A percentile compares a stretch with the other conserved stretches of the same genome.
These are phyloP conservation scores for Aspergillus sclerotioniger DNA, from an alignment of 495 filamentous ascomycete species.

Conservation along the genomic window DNA sequence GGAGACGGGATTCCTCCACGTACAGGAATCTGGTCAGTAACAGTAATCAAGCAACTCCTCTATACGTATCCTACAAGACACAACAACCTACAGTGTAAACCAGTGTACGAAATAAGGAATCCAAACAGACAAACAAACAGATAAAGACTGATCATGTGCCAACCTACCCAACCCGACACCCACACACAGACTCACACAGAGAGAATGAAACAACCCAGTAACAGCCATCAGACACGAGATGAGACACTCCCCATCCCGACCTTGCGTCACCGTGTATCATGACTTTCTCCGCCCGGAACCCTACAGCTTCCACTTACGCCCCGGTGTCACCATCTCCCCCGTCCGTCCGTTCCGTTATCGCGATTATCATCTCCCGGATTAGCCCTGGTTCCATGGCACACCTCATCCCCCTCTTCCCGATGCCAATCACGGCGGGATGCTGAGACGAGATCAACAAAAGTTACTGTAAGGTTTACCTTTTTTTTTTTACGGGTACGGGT, in stretches of 20 bases:
- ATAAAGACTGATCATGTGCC: no score
- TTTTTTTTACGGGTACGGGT: no score
- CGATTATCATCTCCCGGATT: background rate
- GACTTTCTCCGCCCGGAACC: constrained; percentile 11
- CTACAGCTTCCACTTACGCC: background rate
- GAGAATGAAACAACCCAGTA: background rate
- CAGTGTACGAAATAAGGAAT: no score
- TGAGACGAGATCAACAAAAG: background rate
- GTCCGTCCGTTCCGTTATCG: background rate
- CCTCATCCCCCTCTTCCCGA: no score
- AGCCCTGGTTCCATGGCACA: background rate
- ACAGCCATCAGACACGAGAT: no score
- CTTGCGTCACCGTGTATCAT: constrained; percentile 15
- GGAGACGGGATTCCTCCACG: background rate
- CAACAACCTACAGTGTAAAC: no score
- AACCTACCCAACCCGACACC: no score
- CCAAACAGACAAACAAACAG: no score
- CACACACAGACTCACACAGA: background rate
- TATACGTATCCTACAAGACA: no score
- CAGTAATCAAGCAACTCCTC: no score
- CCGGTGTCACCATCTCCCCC: background rate
- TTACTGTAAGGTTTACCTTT: background rate
- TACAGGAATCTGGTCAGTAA: no score
- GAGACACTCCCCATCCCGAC: background rate
- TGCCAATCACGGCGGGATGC: background rate